phyloP scores from a whole-genome alignment of 371 early-diverging fungal genomes.

The Rhizopus microsporus region DNA sequence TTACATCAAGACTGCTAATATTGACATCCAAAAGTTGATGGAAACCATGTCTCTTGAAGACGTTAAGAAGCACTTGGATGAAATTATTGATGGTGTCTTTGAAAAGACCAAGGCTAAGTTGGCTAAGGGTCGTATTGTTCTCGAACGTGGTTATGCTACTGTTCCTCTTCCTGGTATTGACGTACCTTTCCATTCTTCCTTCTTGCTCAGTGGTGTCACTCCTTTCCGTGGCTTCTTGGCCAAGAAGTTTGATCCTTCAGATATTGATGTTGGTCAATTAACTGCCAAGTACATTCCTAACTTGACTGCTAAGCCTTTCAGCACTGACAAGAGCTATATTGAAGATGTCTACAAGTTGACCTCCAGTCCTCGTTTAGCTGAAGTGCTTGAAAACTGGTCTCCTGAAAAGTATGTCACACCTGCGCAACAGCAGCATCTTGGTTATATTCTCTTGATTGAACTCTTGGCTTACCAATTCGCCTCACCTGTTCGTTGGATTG shows the following conservation, averaged over 20 bases:
- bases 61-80: conserved; percentile 79
- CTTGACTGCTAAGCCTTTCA: conserved; percentile 92
- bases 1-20: conserved; percentile 72
- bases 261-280: conserved; percentile 78
- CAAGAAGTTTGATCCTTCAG: conserved; percentile 77
- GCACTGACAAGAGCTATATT: conserved; percentile 78
- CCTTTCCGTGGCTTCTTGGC: conserved; percentile 91
- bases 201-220: conserved; percentile 87
- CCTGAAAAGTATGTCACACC: conserved; percentile 69
- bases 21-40: conserved; percentile 87
- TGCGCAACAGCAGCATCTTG: conserved; percentile 83
- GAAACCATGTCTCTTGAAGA: conserved; percentile 85
- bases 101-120: conserved; percentile 71
- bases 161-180: conserved; percentile 94
- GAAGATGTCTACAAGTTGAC: conserved; percentile 76
- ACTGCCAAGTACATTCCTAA: conserved; percentile 92
- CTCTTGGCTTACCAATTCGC: conserved; percentile 94
- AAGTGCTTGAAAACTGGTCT: conserved; percentile 86
- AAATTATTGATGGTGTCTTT: conserved; percentile 79
- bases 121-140: conserved; percentile 65
- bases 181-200: conserved; percentile 96
- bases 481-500: conserved; percentile 95
- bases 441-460: conserved; percentile 86
- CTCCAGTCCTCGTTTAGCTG: conserved; percentile 68
- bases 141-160: conserved; percentile 91